Conservation (phyloP, 75 land plant genomes). For the Pinus taeda region DNA sequence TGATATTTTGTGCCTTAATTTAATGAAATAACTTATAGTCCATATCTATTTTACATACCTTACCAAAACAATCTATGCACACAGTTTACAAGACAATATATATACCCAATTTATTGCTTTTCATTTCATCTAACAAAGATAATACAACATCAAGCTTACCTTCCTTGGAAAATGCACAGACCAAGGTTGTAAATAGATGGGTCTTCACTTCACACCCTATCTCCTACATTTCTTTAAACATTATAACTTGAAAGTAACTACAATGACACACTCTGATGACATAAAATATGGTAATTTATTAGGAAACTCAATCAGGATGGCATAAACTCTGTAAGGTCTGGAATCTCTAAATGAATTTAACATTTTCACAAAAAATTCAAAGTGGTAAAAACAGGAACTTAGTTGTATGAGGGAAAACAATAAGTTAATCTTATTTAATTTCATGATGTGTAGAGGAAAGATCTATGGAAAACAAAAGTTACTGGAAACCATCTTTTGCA, state of each 20-base stretch:
- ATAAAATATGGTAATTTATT: too few species aligned
- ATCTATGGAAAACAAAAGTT: too few species aligned
- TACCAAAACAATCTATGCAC: slow-evolving; percentile 80
- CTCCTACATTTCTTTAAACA: slow-evolving; percentile 83
- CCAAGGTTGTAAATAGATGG: slow-evolving; percentile 54
- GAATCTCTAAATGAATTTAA: too few species aligned
- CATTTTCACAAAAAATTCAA: too few species aligned
- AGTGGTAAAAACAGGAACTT: too few species aligned
- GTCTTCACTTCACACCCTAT: slow-evolving; percentile 11
- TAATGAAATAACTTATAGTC: slow-evolving; percentile 78
- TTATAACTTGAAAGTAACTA: slow-evolving; percentile 30
- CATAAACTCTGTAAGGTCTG: too few species aligned
- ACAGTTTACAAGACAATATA: slow-evolving; percentile 73
- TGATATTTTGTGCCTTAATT: slow-evolving; percentile 55
- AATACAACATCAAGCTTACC: slow-evolving; percentile 66
- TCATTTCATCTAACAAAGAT: slow-evolving; percentile 63
- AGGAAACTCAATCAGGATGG: too few species aligned
- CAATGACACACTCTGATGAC: too few species aligned
- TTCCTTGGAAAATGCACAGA: slow-evolving; percentile 61
- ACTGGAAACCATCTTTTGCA: too few species aligned
- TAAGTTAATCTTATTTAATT: too few species aligned
- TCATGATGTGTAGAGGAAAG: too few species aligned
- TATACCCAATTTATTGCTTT: slow-evolving; percentile 48
- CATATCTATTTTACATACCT: slow-evolving; percentile 75
- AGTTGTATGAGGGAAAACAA: too few species aligned